Evolutionary conservation across 306 rosid species (phyloP).

Genomic region (Vigna nakashimae): DNA sequence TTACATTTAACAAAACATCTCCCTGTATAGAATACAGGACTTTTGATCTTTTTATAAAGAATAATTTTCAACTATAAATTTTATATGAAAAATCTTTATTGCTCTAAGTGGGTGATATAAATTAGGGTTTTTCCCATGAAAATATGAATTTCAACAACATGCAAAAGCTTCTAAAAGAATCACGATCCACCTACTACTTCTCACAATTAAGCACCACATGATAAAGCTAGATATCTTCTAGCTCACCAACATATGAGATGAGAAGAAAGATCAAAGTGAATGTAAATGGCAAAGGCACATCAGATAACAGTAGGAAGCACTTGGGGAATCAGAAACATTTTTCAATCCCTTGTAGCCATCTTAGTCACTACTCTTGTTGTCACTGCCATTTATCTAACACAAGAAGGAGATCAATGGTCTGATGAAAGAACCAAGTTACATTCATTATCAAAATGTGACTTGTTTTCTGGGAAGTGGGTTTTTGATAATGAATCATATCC

Average conservation of each 20-base stretch:
- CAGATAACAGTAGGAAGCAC: constrained; percentile 45
- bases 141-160: neutral
- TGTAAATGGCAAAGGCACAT: constrained; percentile 48
- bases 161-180: constrained; percentile 37
- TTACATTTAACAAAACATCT: neutral
- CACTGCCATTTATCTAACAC: constrained; percentile 59
- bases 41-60: neutral
- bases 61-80: neutral
- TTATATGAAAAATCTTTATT: neutral
- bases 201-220: constrained; percentile 40
- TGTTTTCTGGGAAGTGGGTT: constrained; percentile 77
- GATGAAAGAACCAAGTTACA: constrained; percentile 34
- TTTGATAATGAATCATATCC: constrained; percentile 74
- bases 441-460: constrained; percentile 52
- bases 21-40: neutral
- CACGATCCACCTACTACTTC: constrained; percentile 40
- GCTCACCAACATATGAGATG: constrained; percentile 49
- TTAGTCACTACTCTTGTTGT: constrained; percentile 55
- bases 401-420: constrained; percentile 46
- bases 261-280: constrained; percentile 7
- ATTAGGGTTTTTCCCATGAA: neutral
- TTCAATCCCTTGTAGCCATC: constrained; percentile 60
- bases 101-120: neutral
- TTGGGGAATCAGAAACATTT: constrained; percentile 64
- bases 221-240: constrained; percentile 29